phyloP scores from a whole-genome alignment of 2,329 filamentous ascomycete genomes.

The Penicillium sp. region DNA sequence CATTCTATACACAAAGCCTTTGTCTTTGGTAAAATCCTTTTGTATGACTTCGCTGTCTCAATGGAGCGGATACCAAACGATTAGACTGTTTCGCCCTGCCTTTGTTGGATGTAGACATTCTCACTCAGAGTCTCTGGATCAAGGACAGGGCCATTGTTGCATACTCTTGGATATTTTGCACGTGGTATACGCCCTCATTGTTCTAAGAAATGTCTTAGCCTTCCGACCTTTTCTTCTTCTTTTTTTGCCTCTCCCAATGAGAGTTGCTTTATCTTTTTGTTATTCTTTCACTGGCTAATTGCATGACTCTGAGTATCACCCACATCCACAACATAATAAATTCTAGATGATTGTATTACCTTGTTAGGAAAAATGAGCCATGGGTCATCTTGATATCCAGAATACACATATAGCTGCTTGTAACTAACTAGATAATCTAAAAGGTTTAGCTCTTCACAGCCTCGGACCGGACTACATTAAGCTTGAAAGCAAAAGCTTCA shows the following conservation, averaged over 20 bases:
- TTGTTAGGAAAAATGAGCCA: neutral
- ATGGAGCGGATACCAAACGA: neutral
- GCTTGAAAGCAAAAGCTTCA: too few relatives aligned
- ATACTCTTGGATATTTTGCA: neutral
- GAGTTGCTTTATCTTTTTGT: neutral
- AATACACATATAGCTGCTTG: neutral
- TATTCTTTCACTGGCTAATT: neutral
- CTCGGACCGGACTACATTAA: too few relatives aligned
- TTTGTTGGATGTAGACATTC: neutral
- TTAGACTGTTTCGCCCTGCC: neutral
- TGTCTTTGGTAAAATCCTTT: neutral
- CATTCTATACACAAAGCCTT: neutral
- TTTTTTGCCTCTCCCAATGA: neutral
- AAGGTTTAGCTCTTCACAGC: too few relatives aligned
- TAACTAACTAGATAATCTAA: neutral
- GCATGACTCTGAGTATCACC: neutral
- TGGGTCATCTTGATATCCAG: neutral
- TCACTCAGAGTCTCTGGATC: neutral
- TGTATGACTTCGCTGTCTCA: neutral
- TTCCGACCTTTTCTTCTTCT: neutral
- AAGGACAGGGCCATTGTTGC: constrained; percentile 5
- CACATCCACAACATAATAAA: too few relatives aligned
- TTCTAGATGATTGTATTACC: too few relatives aligned
- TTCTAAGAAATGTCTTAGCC: neutral
- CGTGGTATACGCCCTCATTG: neutral